Percentiles rank a stretch among this genome's conserved stretches.
Conservation (phyloP, 139 green algal species). For the Micractinium sp. region DNA sequence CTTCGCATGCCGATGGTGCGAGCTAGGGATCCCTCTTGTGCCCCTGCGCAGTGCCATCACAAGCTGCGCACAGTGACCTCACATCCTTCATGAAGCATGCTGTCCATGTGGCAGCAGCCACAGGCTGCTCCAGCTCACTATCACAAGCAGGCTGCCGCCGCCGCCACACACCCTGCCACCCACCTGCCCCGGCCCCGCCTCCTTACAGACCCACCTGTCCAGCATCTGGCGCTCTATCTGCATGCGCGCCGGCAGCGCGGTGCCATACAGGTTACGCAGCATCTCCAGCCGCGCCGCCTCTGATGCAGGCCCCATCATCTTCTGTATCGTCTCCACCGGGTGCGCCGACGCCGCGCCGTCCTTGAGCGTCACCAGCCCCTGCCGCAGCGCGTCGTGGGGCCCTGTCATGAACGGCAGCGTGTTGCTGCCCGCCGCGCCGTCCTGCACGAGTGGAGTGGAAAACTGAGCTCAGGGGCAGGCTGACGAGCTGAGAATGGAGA, state of each 20-base stretch:
- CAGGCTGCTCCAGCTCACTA: no score
- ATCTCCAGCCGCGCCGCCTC: constrained; percentile 57
- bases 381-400: constrained; percentile 72
- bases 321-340: constrained; percentile 80
- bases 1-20: no score
- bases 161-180: background rate
- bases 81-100: background rate
- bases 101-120: background rate
- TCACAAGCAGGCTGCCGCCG: no score
- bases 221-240: constrained; percentile 87
- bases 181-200: background rate
- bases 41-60: no score
- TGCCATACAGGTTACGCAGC: constrained; percentile 80
- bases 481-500: background rate
- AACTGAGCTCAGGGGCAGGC: background rate
- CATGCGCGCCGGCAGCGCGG: constrained; percentile 71
- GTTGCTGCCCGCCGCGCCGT: constrained; percentile 20
- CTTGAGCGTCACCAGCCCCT: constrained; percentile 77
- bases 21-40: no score
- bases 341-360: constrained; percentile 66
- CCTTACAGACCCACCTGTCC: constrained; percentile 23
- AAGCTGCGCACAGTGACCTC: no score
- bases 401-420: constrained; percentile 63
- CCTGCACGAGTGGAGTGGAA: constrained; percentile 9
- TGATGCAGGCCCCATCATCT: background rate